phyloP scores from a whole-genome alignment of 352 stramenopile species.

The Thalassiosira sp. region DNA sequence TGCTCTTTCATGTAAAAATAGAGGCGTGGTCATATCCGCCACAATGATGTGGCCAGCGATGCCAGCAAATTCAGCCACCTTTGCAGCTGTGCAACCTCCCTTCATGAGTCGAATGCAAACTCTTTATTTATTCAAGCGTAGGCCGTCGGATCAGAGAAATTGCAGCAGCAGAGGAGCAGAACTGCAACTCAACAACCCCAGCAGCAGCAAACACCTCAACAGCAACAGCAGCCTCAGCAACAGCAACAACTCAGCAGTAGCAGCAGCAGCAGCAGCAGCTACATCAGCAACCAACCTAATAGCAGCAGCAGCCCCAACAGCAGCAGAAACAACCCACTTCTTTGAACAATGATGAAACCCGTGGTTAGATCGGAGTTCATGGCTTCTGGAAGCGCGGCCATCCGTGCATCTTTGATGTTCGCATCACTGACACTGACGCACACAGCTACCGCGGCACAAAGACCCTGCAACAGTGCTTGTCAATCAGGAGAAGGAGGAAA shows the following conservation, averaged over 20 bases:
- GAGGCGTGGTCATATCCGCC: conserved; percentile 44
- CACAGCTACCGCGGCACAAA: conserved; percentile 4
- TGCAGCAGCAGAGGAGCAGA: too few species aligned
- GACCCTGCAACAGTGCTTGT: conserved; percentile 7
- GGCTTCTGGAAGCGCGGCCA: conserved; percentile 31
- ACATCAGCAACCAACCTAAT: too few species aligned
- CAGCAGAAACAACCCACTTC: too few species aligned
- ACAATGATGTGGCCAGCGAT: conserved; percentile 10
- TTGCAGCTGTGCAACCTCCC: neutral
- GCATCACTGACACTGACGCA: conserved; percentile 39
- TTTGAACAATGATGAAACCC: too few species aligned
- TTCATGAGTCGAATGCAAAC: neutral
- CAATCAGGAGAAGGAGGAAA: conserved; percentile 20
- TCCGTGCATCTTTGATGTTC: conserved; percentile 37
- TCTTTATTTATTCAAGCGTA: too few species aligned
- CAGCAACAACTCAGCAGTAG: too few species aligned
- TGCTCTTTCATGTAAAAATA: conserved; percentile 27
- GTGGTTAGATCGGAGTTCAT: neutral
- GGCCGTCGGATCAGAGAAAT: neutral
- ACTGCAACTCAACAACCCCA: too few species aligned
- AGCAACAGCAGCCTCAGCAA: too few species aligned
- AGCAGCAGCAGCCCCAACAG: too few species aligned
- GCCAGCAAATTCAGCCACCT: neutral
- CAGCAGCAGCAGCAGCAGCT: too few species aligned
- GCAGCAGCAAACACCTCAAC: too few species aligned